phyloP scores from a whole-genome alignment of 208 protist genomes.

The Leishmania arabica region DNA sequence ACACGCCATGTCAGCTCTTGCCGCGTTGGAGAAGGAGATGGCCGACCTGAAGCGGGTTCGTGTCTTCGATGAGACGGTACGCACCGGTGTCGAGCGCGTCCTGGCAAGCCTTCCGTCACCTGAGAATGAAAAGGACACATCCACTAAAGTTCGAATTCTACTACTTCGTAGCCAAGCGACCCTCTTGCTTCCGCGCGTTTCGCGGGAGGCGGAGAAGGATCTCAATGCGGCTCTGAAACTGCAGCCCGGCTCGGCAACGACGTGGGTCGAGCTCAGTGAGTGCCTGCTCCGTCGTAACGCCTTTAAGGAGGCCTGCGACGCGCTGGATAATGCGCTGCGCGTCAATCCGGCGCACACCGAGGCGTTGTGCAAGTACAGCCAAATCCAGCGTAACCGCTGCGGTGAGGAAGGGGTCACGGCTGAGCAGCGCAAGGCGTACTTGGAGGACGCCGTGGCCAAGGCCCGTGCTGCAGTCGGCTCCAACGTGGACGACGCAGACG shows the following conservation, averaged over 20 bases:
- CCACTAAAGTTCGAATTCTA: conserved; percentile 65
- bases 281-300: conserved; percentile 76
- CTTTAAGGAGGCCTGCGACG: conserved; percentile 76
- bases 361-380: conserved; percentile 86
- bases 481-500: conserved; percentile 52
- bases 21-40: conserved; percentile 58
- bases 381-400: conserved; percentile 78
- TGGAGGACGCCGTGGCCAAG: conserved; percentile 63
- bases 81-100: conserved; percentile 49
- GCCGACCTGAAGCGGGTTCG: conserved; percentile 52
- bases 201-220: conserved; percentile 75
- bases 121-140: conserved; percentile 43
- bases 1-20: conserved; percentile 27
- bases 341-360: conserved; percentile 39
- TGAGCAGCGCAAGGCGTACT: conserved; percentile 42
- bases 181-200: conserved; percentile 70
- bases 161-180: conserved; percentile 60
- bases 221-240: conserved; percentile 80
- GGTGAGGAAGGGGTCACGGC: conserved; percentile 44
- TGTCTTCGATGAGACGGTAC: conserved; percentile 63
- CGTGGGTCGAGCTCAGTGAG: conserved; percentile 83
- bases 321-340: conserved; percentile 70
- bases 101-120: conserved; percentile 48
- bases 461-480: conserved; percentile 55
- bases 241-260: conserved; percentile 39